These are phyloP conservation scores for Metschnikowia cubensis DNA, from an alignment of 805 yeast genomes.

Conservation along the genomic window DNA sequence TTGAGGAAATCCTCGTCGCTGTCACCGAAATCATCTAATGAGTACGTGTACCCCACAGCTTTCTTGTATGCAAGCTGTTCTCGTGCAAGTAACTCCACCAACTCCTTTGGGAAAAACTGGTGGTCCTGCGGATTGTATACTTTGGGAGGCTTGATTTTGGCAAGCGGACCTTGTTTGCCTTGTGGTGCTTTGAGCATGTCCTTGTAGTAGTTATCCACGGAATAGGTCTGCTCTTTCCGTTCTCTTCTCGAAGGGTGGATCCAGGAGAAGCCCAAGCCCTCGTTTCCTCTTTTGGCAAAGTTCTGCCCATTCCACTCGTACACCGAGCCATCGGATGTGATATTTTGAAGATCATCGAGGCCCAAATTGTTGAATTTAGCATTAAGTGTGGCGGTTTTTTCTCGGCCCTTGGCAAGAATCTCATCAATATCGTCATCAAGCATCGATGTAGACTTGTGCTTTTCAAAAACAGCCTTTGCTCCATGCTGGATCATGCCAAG, in stretches of 20 bases:
- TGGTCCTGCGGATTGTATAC: slow-evolving; percentile 62
- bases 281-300: slow-evolving; percentile 54
- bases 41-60: slow-evolving; percentile 54
- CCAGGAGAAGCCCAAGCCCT: slow-evolving; percentile 48
- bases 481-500: slow-evolving; percentile 96
- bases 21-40: slow-evolving; percentile 58
- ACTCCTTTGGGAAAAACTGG: slow-evolving; percentile 61
- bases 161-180: slow-evolving; percentile 7
- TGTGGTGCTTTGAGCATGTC: slow-evolving; percentile 51
- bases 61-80: slow-evolving; percentile 65
- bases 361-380: slow-evolving; percentile 83
- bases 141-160: slow-evolving; percentile 31
- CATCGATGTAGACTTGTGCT: slow-evolving; percentile 25
- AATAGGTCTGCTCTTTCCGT: slow-evolving; percentile 72
- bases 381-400: slow-evolving; percentile 73
- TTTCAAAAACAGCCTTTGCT: slow-evolving; percentile 81
- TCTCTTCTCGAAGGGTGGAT: slow-evolving; percentile 74
- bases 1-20: slow-evolving; percentile 44
- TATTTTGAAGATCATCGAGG: slow-evolving; percentile 87
- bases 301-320: slow-evolving; percentile 96
- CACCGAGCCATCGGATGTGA: slow-evolving; percentile 82
- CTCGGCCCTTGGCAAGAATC: slow-evolving; percentile 75
- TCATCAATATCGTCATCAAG: slow-evolving; percentile 75
- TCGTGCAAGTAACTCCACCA: slow-evolving; percentile 51
- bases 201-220: slow-evolving; percentile 71